phyloP scores from a whole-genome alignment of 2,329 filamentous ascomycete species.

The Fusarium equiseti region DNA sequence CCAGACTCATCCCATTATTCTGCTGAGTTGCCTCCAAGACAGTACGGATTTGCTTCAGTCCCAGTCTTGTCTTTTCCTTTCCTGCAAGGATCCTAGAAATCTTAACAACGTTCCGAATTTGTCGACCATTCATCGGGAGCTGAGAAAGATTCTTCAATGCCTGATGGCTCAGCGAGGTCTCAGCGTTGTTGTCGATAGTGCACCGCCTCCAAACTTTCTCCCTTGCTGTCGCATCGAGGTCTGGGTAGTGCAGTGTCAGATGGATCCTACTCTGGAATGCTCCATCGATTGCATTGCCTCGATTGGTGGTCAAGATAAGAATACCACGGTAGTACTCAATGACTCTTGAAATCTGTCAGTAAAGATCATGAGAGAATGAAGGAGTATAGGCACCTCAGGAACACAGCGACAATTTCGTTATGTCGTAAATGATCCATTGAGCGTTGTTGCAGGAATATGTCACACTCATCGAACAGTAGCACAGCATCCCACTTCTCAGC shows the following conservation, averaged over 20 bases:
- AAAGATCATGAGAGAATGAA: background rate
- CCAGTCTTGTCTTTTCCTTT: background rate
- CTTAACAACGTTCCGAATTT: background rate
- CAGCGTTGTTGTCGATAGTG: background rate
- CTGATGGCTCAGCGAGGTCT: background rate
- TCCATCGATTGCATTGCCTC: background rate
- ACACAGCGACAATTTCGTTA: background rate
- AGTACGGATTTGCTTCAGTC: background rate
- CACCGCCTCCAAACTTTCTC: background rate
- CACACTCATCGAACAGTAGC: constrained; percentile 7
- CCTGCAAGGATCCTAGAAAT: background rate
- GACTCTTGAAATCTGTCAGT: background rate
- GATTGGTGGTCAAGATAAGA: background rate
- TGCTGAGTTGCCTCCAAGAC: background rate
- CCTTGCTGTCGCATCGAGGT: background rate
- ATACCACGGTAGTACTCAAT: constrained; percentile 3
- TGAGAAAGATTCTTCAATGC: background rate
- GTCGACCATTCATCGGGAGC: background rate
- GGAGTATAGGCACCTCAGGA: background rate
- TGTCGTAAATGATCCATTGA: background rate
- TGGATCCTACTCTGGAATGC: background rate
- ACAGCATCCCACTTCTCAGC: constrained; percentile 14
- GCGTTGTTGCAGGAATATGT: background rate
- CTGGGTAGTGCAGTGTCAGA: constrained; percentile 3
- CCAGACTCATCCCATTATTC: background rate